phyloP scores from a whole-genome alignment of 768 basidiomycete species.

The Xerocomellus dryophilus region DNA sequence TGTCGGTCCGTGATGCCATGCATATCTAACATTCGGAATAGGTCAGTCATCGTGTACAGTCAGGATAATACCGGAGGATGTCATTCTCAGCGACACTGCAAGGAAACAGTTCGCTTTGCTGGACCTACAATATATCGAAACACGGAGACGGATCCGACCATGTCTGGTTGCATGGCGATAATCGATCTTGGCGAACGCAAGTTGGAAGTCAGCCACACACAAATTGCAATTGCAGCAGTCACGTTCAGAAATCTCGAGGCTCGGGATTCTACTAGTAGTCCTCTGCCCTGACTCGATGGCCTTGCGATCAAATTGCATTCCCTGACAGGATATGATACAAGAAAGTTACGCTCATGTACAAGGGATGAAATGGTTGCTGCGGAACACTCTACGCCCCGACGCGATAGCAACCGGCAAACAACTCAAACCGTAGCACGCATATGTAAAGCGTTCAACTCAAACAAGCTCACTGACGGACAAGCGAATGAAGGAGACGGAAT shows the following conservation, averaged over 20 bases:
- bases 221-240: background rate
- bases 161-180: background rate
- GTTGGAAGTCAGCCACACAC: background rate
- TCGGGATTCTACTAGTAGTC: too few species aligned
- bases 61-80: background rate
- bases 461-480: background rate
- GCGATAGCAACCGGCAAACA: conserved; percentile 19
- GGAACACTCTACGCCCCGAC: conserved; percentile 6
- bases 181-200: background rate
- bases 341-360: background rate
- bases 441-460: background rate
- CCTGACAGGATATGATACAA: background rate
- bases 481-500: conserved; percentile 1
- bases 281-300: too few species aligned
- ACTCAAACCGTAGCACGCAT: conserved; percentile 5
- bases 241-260: too few species aligned
- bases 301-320: background rate
- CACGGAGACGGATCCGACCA: background rate
- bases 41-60: too few species aligned
- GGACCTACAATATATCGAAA: background rate
- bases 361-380: conserved; percentile 8
- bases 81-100: background rate
- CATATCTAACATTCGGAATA: too few species aligned
- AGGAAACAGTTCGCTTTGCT: too few species aligned
- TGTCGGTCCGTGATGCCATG: too few species aligned